These are phyloP conservation scores for Carex arenaria DNA, from an alignment of 202 grass and related monocot species.

Conservation along the genomic window DNA sequence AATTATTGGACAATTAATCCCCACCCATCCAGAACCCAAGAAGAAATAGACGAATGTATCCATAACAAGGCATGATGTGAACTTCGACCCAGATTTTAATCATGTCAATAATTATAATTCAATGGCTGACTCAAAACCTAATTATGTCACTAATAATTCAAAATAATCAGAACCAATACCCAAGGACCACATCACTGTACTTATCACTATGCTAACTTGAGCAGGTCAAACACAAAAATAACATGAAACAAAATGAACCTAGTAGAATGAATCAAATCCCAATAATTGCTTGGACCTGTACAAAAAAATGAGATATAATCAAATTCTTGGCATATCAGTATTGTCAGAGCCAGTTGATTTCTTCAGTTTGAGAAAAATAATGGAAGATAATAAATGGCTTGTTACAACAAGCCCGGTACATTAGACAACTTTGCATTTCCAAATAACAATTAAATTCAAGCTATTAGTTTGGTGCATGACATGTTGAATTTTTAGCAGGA, in stretches of 20 bases:
- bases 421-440: constrained; percentile 48
- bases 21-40: not conserved
- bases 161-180: not conserved
- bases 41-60: not conserved
- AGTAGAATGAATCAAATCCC: not conserved
- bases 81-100: not conserved
- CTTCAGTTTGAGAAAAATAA: constrained; percentile 74
- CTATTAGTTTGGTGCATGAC: not conserved
- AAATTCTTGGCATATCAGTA: constrained; percentile 24
- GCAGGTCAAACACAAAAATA: not conserved
- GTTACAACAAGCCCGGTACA: constrained; percentile 49
- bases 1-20: not conserved
- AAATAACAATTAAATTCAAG: not conserved
- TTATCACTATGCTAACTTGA: not conserved
- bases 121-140: not conserved
- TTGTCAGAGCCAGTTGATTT: constrained; percentile 48
- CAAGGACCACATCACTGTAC: not conserved
- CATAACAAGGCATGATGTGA: not conserved
- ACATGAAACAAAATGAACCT: not conserved
- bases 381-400: constrained; percentile 72
- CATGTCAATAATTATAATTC: not conserved
- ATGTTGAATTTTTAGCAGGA: not conserved
- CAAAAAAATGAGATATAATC: not conserved
- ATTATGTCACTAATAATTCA: not conserved
- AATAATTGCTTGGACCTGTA: not conserved